Conservation (phyloP, 2,329 filamentous ascomycete species). For the Paramyrothecium sp. region DNA sequence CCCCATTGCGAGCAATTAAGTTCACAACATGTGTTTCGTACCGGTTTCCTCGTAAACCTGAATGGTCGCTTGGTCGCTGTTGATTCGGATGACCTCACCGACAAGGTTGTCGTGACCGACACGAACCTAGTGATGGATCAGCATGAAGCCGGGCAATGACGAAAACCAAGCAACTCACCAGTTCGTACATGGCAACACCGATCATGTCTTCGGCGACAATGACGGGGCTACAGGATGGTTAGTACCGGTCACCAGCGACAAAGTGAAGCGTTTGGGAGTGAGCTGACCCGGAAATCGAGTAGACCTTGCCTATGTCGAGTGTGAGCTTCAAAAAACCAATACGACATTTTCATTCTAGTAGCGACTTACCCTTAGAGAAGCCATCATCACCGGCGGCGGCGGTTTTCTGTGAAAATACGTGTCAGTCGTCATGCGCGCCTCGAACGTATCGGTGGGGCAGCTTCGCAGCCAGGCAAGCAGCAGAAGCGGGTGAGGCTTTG, state of each 20-base stretch:
- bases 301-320: slow-evolving; percentile 53
- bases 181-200: slow-evolving; percentile 99
- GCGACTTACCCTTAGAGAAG: slow-evolving; percentile 36
- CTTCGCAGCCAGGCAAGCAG: slow-evolving; percentile 2
- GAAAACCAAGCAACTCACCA: slow-evolving; percentile 56
- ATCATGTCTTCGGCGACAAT: slow-evolving; percentile 98
- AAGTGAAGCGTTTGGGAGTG: slow-evolving; percentile 5
- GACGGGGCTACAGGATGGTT: slow-evolving; percentile 64
- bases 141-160: not conserved
- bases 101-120: slow-evolving; percentile 91
- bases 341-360: slow-evolving; percentile 8
- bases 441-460: slow-evolving; percentile 11
- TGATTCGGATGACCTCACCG: slow-evolving; percentile 98
- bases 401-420: slow-evolving; percentile 24
- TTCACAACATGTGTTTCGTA: slow-evolving; percentile 38
- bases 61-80: slow-evolving; percentile 90
- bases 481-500: slow-evolving; percentile 5
- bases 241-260: slow-evolving; percentile 7
- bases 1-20: slow-evolving; percentile 3
- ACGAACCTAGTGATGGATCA: slow-evolving; percentile 60
- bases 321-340: slow-evolving; percentile 16
- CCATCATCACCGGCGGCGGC: slow-evolving; percentile 35
- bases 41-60: slow-evolving; percentile 99
- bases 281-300: slow-evolving; percentile 61
- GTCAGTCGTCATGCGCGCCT: slow-evolving; percentile 17